Evolutionary conservation across 176 grass and related monocot genomes (phyloP).

Genomic region (Eleusine coracana): DNA sequence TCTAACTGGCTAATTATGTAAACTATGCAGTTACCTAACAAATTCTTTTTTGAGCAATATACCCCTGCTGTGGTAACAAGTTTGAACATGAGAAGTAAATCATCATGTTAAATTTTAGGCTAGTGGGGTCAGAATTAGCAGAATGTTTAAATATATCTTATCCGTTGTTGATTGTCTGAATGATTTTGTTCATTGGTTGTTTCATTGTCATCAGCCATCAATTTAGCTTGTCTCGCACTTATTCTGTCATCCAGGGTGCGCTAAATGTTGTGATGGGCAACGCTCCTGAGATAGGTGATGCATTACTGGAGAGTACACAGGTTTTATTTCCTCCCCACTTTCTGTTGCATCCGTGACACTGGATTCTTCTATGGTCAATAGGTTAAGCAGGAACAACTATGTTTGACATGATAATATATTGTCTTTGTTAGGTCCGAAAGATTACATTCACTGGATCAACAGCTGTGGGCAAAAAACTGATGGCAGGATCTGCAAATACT

Average conservation of each 20-base stretch:
- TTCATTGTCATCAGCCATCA: slow-evolving; percentile 21
- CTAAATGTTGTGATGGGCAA: slow-evolving; percentile 95
- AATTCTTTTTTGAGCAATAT: too few species aligned
- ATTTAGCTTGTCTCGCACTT: slow-evolving; percentile 21
- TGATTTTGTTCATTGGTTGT: background rate
- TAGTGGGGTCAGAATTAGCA: background rate
- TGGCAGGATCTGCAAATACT: slow-evolving; percentile 90
- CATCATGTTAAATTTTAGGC: background rate
- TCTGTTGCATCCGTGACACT: background rate
- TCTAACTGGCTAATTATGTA: background rate
- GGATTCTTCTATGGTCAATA: slow-evolving; percentile 15
- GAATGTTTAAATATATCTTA: background rate
- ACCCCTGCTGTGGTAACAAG: background rate
- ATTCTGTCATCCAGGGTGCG: slow-evolving; percentile 68
- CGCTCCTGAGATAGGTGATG: slow-evolving; percentile 85
- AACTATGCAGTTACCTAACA: background rate
- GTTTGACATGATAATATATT: slow-evolving; percentile 38
- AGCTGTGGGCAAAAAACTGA: slow-evolving; percentile 92
- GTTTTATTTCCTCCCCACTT: slow-evolving; percentile 43
- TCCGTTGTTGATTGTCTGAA: slow-evolving; percentile 14
- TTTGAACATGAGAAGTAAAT: slow-evolving; percentile 11
- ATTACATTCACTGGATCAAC: slow-evolving; percentile 98
- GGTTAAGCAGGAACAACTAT: slow-evolving; percentile 17
- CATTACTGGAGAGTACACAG: slow-evolving; percentile 77
- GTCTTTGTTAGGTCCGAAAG: slow-evolving; percentile 86